Conservation (phyloP, 371 early-diverging fungal species). For the Sporodiniella umbellata region DNA sequence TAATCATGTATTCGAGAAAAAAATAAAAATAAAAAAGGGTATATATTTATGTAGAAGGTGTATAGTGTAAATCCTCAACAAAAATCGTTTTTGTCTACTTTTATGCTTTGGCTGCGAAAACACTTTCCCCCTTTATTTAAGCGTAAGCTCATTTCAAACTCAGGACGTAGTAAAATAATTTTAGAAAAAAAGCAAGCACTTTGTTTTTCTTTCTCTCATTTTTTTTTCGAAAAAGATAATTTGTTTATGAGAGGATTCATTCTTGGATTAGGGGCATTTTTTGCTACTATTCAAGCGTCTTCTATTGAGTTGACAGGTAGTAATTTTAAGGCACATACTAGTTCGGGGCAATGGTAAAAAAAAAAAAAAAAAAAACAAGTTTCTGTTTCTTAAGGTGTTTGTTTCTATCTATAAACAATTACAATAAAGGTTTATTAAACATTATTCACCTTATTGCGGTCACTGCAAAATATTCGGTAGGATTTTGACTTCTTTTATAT, state of each 20-base stretch:
- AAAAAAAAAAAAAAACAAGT: conserved; percentile 1
- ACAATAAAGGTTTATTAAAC: conserved; percentile 34
- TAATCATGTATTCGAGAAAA: too few species aligned
- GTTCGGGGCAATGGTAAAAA: conserved; percentile 21
- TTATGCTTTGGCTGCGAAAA: too few species aligned
- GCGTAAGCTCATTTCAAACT: too few species aligned
- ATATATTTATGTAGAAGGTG: too few species aligned
- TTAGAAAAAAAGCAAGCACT: too few species aligned
- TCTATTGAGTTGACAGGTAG: conserved; percentile 16
- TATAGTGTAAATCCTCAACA: too few species aligned
- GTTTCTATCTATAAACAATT: neutral
- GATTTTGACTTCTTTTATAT: too few species aligned
- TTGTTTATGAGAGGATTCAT: neutral
- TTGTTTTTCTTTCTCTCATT: neutral
- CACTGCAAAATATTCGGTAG: conserved; percentile 39
- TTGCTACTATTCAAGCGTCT: conserved; percentile 6
- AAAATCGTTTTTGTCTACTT: too few species aligned
- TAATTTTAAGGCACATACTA: conserved; percentile 7
- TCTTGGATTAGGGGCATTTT: conserved; percentile 1
- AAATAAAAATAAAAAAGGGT: too few species aligned
- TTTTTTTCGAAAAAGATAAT: neutral
- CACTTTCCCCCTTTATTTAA: too few species aligned
- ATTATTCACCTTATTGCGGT: conserved; percentile 35
- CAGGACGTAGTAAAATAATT: too few species aligned
- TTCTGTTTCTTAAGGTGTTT: too few species aligned